phyloP scores from a whole-genome alignment of 208 protist genomes.

The Trypanosoma melophagium region DNA sequence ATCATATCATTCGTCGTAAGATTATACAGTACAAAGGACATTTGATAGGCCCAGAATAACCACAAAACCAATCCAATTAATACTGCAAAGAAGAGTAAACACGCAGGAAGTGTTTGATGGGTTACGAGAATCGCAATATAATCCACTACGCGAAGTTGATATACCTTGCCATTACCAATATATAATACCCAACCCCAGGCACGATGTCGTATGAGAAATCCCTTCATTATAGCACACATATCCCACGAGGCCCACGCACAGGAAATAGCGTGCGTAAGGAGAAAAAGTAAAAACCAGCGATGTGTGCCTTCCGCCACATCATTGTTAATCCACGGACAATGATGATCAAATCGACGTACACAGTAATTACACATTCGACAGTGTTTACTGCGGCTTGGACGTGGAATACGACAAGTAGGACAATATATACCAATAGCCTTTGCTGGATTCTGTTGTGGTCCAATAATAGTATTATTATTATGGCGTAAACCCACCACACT shows the following conservation, averaged over 20 bases:
- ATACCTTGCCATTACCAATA: constrained; percentile 25
- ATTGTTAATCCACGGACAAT: constrained; percentile 97
- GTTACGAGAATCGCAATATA: constrained; percentile 70
- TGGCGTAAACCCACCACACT: background rate
- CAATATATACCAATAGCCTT: constrained; percentile 49
- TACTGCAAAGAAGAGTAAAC: constrained; percentile 75
- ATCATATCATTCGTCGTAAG: constrained; percentile 88
- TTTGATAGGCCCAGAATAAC: constrained; percentile 81
- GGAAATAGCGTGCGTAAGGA: constrained; percentile 80
- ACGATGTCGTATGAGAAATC: constrained; percentile 48
- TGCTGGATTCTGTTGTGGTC: constrained; percentile 2
- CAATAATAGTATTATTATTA: background rate
- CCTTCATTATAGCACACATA: constrained; percentile 49
- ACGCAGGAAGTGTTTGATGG: constrained; percentile 56
- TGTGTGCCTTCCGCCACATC: constrained; percentile 94
- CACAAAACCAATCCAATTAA: constrained; percentile 74
- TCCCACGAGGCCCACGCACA: constrained; percentile 82
- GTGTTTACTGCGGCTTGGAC: constrained; percentile 94
- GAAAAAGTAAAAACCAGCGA: constrained; percentile 90
- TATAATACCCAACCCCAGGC: constrained; percentile 65
- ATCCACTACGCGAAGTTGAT: constrained; percentile 41
- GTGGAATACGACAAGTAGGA: constrained; percentile 66
- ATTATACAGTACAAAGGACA: constrained; percentile 74
- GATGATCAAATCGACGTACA: constrained; percentile 95
- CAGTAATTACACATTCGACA: constrained; percentile 91